Evolutionary conservation across 2,329 filamentous ascomycete species (phyloP).

Genomic region (Claviceps purpurea): DNA sequence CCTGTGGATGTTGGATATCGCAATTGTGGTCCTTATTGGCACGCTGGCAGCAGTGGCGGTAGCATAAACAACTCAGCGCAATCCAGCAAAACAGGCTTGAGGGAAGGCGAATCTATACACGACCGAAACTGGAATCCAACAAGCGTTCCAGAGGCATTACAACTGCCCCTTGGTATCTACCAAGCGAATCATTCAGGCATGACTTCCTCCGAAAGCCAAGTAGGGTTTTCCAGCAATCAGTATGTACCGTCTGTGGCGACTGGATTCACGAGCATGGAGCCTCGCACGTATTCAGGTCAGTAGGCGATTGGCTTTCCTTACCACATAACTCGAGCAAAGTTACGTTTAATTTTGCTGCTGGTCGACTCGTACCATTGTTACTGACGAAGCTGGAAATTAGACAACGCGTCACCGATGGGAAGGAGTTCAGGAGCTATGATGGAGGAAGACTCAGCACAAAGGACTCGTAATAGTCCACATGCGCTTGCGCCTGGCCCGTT

Average conservation of each 20-base stretch:
- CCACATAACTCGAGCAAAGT: not conserved
- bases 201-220: slow-evolving; percentile 34
- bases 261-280: slow-evolving; percentile 34
- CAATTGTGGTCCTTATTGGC: slow-evolving; percentile 1
- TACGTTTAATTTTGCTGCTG: not conserved
- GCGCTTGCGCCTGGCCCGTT: slow-evolving; percentile 33
- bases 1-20: slow-evolving; percentile 23
- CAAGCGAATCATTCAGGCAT: not conserved
- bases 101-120: not conserved
- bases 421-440: slow-evolving; percentile 28
- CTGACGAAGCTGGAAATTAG: not conserved
- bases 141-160: not conserved
- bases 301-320: not conserved
- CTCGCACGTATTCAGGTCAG: slow-evolving; percentile 39
- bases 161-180: not conserved
- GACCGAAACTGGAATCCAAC: slow-evolving; percentile 1
- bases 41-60: not conserved
- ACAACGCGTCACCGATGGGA: not conserved
- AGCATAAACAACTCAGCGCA: not conserved
- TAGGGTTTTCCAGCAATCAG: slow-evolving; percentile 12
- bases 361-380: not conserved
- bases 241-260: slow-evolving; percentile 19
- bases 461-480: slow-evolving; percentile 34
- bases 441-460: slow-evolving; percentile 26
- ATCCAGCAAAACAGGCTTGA: not conserved